Conservation (phyloP, 371 early-diverging fungal species). For the Umbelopsis sp. region DNA sequence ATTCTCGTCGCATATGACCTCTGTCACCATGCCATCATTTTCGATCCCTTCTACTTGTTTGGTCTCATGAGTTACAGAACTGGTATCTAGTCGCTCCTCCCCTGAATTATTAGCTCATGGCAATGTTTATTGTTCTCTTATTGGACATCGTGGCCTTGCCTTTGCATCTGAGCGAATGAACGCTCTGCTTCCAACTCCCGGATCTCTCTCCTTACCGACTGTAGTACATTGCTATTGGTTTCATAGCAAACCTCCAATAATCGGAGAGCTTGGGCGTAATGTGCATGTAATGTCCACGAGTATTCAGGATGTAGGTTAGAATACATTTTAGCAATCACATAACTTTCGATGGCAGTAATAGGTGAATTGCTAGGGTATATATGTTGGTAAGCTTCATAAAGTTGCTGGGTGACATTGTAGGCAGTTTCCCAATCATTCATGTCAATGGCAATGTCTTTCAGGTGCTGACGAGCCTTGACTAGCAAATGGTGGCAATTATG, state of each 20-base stretch:
- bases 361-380: conserved; percentile 10
- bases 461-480: conserved; percentile 11
- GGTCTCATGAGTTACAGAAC: not conserved
- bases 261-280: not conserved
- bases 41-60: not conserved
- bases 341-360: conserved; percentile 5
- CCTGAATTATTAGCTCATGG: not conserved
- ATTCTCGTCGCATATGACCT: not conserved
- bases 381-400: not conserved
- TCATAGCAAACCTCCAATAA: conserved; percentile 3
- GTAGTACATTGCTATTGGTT: not conserved
- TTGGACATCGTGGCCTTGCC: not conserved
- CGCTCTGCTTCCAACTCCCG: not conserved
- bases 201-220: not conserved
- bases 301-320: not conserved
- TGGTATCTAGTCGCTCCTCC: not conserved
- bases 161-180: not conserved
- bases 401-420: not conserved
- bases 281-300: not conserved
- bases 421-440: conserved; percentile 6
- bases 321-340: conserved; percentile 8
- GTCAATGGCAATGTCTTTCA: conserved; percentile 11
- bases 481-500: conserved; percentile 11
- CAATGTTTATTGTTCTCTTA: not conserved
- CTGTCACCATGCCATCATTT: not conserved